Evolutionary conservation across 1,284 basidiomycete genomes (phyloP), one percentile per base, ranked within the genome.

Genomic region (Ganoderma sp.): DNA sequence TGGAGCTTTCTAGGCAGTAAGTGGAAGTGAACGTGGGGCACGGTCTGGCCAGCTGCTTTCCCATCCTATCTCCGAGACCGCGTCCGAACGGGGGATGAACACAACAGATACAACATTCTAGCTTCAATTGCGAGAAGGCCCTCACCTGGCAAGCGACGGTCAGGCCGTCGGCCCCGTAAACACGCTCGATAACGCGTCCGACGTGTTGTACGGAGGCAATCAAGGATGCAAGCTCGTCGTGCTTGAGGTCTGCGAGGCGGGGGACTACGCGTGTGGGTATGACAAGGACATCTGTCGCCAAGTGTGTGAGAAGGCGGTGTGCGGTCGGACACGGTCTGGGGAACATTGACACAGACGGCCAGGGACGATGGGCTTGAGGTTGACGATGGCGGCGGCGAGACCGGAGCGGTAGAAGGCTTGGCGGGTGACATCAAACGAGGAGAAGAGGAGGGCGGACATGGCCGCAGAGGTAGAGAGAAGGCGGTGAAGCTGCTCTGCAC

Each of bases 11-110:
- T 88, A 28, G 96, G 96, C 12, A 98, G 81, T 39, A 97, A 81
- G 77, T 97, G 96, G 72, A 97, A 92, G 78, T 98, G 96, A 28
- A 97, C 93, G 75, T 97, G 96, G 0, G 95, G 90, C 17, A 97
- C 89, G 5, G 89, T 90, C 82, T 98, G 96, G 0, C 95, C 91
- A 0, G 95, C 93, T 8, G 91, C 90, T 66, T 84, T 86, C 7
- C 96, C 95, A 77, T 97, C 96, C 93, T 97, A 74, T n/a, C 39
- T 34, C 48, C 58, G 42, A 15, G 41, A 19, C 9, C 14, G 8
- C 32, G 15, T n/a, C 17, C 45, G 42, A 63, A 22, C 56, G 59
- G 42, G 48, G 1, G 19, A 42, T 41, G 41, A 58, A 58, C 32
- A 58, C 34, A 4, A 19, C 56, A 39, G 37, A 39, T 58, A 22